phyloP scores from a whole-genome alignment of 108 stramenopile genomes.

The Nitzschia sp. region DNA sequence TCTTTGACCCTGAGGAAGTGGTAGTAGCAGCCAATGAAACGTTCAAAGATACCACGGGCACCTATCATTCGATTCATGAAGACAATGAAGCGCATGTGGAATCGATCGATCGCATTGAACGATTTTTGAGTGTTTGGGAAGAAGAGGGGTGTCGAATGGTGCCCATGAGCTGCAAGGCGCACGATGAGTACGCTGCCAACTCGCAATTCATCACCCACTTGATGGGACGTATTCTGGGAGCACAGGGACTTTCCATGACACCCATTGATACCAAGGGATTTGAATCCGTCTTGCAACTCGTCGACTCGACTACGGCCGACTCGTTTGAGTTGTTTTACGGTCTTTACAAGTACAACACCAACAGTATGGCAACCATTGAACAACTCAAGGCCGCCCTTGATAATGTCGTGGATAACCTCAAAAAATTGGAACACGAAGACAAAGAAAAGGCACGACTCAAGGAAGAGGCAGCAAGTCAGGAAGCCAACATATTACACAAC shows the following conservation, averaged over 20 bases:
- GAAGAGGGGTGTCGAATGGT: constrained; percentile 98
- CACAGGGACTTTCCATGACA: constrained; percentile 74
- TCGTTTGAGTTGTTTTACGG: constrained; percentile 98
- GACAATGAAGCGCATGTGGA: constrained; percentile 65
- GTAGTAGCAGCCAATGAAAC: constrained; percentile 6
- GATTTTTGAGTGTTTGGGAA: constrained; percentile 97
- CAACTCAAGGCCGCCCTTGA: constrained; percentile 62
- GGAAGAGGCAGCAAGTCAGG: constrained; percentile 7
- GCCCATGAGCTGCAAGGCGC: constrained; percentile 93
- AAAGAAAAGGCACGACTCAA: constrained; percentile 14
- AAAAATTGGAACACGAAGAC: constrained; percentile 57
- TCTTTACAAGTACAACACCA: constrained; percentile 93
- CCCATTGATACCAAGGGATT: constrained; percentile 98
- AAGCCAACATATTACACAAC: constrained; percentile 1
- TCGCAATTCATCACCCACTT: constrained; percentile 99
- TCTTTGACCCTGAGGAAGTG: constrained; percentile 34
- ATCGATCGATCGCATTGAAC: constrained; percentile 85
- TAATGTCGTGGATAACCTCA: constrained; percentile 57
- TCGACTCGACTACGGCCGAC: constrained; percentile 94
- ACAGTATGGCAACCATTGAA: constrained; percentile 58
- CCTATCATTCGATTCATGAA: constrained; percentile 58
- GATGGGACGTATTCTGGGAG: constrained; percentile 95
- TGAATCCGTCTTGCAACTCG: constrained; percentile 87
- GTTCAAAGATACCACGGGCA: constrained; percentile 24
- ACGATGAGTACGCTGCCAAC: constrained; percentile 96